phyloP scores from a whole-genome alignment of 2,329 filamentous ascomycete genomes.

The Penicillium sp. region DNA sequence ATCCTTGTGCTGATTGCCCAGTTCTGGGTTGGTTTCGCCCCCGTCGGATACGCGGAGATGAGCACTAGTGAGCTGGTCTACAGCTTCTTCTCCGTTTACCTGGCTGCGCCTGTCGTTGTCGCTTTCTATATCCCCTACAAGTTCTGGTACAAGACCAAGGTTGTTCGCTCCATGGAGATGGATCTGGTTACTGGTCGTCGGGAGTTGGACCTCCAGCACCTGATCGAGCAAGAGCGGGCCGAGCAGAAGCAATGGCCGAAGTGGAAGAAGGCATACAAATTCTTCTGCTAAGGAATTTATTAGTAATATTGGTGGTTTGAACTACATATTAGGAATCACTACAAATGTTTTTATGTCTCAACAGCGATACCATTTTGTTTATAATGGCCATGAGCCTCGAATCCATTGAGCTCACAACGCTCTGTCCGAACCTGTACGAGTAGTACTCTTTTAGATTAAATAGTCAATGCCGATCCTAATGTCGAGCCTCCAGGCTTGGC shows the following conservation, averaged over 20 bases:
- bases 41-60: conserved; percentile 60
- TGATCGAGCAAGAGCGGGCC: conserved; percentile 77
- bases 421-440: too few species aligned
- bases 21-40: conserved; percentile 84
- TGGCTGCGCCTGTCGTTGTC: conserved; percentile 60
- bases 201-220: conserved; percentile 76
- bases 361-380: conserved; percentile 1
- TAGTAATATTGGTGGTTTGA: too few species aligned
- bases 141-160: conserved; percentile 67
- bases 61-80: conserved; percentile 53
- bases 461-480: conserved; percentile 6
- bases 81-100: conserved; percentile 68
- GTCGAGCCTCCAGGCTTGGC: conserved; percentile 24
- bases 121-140: conserved; percentile 73
- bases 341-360: not conserved
- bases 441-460: not conserved
- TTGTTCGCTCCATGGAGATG: conserved; percentile 73
- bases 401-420: too few species aligned
- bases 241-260: conserved; percentile 71
- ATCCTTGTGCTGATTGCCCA: conserved; percentile 75
- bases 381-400: not conserved
- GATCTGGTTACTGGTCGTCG: conserved; percentile 83
- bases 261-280: conserved; percentile 77
- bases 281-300: conserved; percentile 60
- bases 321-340: too few species aligned